Percentiles rank a stretch among this genome's conserved stretches.
Evolutionary conservation across 768 basidiomycete genomes (phyloP).

Genomic region (Tulasnella sp.): DNA sequence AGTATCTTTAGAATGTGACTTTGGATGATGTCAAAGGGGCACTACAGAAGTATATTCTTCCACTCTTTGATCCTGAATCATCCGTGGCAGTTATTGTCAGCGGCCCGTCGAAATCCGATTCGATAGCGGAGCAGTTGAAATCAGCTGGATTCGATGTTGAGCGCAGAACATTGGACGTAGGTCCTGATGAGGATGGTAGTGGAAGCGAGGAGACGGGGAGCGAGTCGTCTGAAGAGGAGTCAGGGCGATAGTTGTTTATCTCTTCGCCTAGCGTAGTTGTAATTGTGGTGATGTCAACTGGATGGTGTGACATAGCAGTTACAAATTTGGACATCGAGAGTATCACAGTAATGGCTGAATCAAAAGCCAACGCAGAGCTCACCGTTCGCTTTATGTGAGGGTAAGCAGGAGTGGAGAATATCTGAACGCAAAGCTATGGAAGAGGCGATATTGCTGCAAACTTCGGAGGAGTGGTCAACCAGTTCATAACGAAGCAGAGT

Average conservation of each 20-base stretch:
- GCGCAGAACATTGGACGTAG: constrained; percentile 40
- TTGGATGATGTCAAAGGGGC: constrained; percentile 60
- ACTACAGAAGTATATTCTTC: constrained; percentile 63
- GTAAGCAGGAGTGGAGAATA: too few relatives aligned
- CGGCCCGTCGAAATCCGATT: constrained; percentile 63
- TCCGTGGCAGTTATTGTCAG: constrained; percentile 76
- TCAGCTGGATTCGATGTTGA: constrained; percentile 69
- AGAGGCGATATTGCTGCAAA: too few relatives aligned
- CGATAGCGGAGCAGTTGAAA: constrained; percentile 50
- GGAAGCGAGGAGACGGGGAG: constrained; percentile 12
- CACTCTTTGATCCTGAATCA: constrained; percentile 63
- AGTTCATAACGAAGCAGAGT: too few relatives aligned
- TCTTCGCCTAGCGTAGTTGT: neutral
- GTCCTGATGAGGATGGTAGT: constrained; percentile 21
- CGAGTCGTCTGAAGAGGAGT: constrained; percentile 14
- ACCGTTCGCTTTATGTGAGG: too few relatives aligned
- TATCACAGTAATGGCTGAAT: neutral
- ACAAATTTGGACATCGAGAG: neutral
- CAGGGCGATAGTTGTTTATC: neutral
- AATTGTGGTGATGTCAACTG: neutral
- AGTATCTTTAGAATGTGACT: constrained; percentile 42
- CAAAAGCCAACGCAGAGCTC: neutral
- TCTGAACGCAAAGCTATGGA: too few relatives aligned
- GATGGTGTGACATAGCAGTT: neutral
- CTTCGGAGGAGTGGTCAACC: too few relatives aligned